Percentiles rank a stretch among this genome's conserved stretches.
phyloP scores from a whole-genome alignment of 345 rosid species.

The Xanthoceras sorbifolium region DNA sequence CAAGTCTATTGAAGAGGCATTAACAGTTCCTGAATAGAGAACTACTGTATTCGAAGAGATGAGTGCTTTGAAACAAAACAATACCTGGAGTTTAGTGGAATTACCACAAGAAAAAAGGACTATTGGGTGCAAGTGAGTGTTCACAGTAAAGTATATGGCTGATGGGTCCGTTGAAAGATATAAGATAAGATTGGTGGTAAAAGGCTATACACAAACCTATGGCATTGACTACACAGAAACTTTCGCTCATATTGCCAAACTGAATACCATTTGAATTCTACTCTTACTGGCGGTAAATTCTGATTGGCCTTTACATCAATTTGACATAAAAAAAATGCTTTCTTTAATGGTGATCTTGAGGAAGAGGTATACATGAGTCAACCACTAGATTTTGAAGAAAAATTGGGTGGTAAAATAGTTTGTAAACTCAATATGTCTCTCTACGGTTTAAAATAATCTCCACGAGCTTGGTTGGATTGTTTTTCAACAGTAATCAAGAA shows the following conservation, averaged over 20 bases:
- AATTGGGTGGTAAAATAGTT: not conserved
- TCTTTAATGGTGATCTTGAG: not conserved
- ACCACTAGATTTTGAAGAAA: not conserved
- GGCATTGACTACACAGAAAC: not conserved
- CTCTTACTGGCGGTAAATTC: not conserved
- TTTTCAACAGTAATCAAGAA: not conserved
- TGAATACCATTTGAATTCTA: not conserved
- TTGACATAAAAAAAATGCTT: not conserved
- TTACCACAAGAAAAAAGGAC: too few species aligned
- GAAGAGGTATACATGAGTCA: not conserved
- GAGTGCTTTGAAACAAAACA: not conserved
- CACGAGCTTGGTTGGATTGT: not conserved
- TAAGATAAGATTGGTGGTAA: too few species aligned
- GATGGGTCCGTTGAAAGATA: too few species aligned
- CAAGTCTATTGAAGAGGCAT: not conserved
- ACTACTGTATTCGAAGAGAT: not conserved
- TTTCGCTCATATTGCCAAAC: not conserved
- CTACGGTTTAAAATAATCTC: not conserved
- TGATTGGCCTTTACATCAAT: not conserved
- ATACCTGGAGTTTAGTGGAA: too few species aligned
- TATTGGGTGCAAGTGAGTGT: too few species aligned
- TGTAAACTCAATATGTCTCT: not conserved
- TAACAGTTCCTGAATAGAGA: not conserved
- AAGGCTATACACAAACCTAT: too few species aligned
- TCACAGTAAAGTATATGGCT: too few species aligned